Evolutionary conservation across 805 yeast genomes (phyloP).

Genomic region (Sugiyamaella marilandica): DNA sequence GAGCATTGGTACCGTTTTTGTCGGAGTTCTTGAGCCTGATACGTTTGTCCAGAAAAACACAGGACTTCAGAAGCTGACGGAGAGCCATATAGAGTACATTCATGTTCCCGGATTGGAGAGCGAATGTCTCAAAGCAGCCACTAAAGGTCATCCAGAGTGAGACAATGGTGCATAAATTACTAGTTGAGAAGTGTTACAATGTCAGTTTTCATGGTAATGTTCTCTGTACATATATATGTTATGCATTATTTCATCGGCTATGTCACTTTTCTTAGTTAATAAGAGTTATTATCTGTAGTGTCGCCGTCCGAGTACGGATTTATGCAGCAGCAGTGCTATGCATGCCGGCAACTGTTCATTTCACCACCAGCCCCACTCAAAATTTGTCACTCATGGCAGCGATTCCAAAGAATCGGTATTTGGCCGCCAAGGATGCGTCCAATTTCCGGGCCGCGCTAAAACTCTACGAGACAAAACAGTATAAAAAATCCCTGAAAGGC

Average conservation of each 20-base stretch:
- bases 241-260: too few relatives aligned
- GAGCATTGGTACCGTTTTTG: constrained; percentile 67
- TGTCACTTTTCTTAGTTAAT: too few relatives aligned
- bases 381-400: constrained; percentile 6
- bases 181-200: too few relatives aligned
- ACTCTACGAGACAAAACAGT: constrained; percentile 78
- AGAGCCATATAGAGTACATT: constrained; percentile 60
- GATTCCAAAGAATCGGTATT: constrained; percentile 28
- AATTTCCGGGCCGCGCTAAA: constrained; percentile 77
- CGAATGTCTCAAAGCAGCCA: constrained; percentile 63
- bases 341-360: too few relatives aligned
- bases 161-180: background rate
- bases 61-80: constrained; percentile 52
- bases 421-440: constrained; percentile 57
- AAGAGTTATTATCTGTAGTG: too few relatives aligned
- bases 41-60: constrained; percentile 78
- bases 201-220: too few relatives aligned
- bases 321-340: too few relatives aligned
- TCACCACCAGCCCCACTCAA: background rate
- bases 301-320: too few relatives aligned
- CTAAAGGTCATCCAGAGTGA: constrained; percentile 53
- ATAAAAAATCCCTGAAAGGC: constrained; percentile 75
- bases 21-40: constrained; percentile 88
- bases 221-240: too few relatives aligned
- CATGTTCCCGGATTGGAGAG: constrained; percentile 82